These are phyloP conservation scores for Juglanconis sp. DNA, from an alignment of 2,329 filamentous ascomycete species.

Conservation along the genomic window DNA sequence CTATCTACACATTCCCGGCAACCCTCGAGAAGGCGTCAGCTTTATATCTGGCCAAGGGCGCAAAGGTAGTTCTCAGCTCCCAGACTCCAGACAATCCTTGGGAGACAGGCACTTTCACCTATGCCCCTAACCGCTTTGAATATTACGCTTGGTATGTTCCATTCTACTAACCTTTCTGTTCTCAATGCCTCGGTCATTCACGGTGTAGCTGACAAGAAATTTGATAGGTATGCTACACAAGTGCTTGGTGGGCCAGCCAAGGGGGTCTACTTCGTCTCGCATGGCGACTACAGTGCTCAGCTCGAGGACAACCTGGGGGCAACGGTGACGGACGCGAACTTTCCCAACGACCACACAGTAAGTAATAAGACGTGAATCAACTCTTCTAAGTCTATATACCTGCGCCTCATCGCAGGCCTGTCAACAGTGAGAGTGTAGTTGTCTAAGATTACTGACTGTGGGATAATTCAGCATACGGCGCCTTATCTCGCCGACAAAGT, in stretches of 20 bases:
- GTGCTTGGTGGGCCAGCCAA: constrained; percentile 32
- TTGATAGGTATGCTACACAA: constrained; percentile 31
- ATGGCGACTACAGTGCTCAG: constrained; percentile 55
- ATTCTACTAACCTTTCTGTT: constrained; percentile 9
- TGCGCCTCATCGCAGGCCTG: not conserved
- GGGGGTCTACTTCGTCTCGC: constrained; percentile 55
- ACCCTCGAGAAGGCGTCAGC: constrained; percentile 58
- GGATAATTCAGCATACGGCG: not conserved
- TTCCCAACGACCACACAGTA: constrained; percentile 57
- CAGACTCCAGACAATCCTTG: constrained; percentile 58
- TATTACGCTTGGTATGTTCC: constrained; percentile 43
- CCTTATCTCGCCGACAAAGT: constrained; percentile 43
- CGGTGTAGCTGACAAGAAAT: constrained; percentile 11
- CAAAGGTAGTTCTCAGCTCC: constrained; percentile 56
- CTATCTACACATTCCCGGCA: constrained; percentile 57
- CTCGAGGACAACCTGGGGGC: constrained; percentile 49
- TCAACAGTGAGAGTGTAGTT: not conserved
- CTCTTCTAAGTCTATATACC: too few species aligned
- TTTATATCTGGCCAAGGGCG: constrained; percentile 53
- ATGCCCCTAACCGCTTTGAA: constrained; percentile 51
- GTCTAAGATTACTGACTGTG: not conserved
- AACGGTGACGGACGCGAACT: constrained; percentile 48
- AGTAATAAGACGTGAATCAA: not conserved
- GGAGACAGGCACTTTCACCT: constrained; percentile 52
- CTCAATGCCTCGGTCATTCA: too few species aligned